Base-by-base conservation (phyloP, 116 monocot genomes). In the Cymodocea nodosa region DNA sequence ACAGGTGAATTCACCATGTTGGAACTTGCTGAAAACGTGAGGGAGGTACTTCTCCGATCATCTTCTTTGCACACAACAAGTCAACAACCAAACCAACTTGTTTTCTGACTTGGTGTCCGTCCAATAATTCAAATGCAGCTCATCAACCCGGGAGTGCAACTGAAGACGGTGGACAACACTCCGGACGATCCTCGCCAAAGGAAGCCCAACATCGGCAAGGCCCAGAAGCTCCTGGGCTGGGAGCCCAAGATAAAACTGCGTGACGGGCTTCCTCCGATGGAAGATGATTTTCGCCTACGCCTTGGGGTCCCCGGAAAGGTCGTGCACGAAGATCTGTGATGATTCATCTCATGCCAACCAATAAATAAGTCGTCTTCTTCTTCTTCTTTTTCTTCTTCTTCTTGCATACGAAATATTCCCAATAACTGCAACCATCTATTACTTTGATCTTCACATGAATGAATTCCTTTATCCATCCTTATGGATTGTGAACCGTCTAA, bases 1-100 rank as follows among this genome's bases (percentile, higher is more conserved):
- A 59, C 56, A 95, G 94, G 90, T 76, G 93, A 93, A 80, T 93
- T 93, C 71, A 93, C 93, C 50, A 93, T 93, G 85, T 68, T 86
- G 77, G 93, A 93, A 55, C 83, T 93, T 51, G 93, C 93, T 40
- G 89, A 93, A 78, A 84, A 71, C 54, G 93, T 93, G 15, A 92
- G 85, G 60, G 85, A 92, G 91, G 91, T 92, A 50, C 24, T 9
- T 39, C 16, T 11, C 14, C 56, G 7, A 6, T 55, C 18, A 1
- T 55, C 16, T 5, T 55, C 20, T 55, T 11, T 20, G 5, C 18
- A 15, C 3, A 16, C 13, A 0, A 0, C 20, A 0, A 17, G 18
- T 55, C 0, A 17, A 1, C 6, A 17, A 17, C 17, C 20, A 22
- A 22, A 19, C 10, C 23, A 22, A 56, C 23, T 23, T 56, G 0